These are phyloP conservation scores for Wickerhamomyces bovis DNA, from an alignment of 805 yeast species.

Conservation along the genomic window DNA sequence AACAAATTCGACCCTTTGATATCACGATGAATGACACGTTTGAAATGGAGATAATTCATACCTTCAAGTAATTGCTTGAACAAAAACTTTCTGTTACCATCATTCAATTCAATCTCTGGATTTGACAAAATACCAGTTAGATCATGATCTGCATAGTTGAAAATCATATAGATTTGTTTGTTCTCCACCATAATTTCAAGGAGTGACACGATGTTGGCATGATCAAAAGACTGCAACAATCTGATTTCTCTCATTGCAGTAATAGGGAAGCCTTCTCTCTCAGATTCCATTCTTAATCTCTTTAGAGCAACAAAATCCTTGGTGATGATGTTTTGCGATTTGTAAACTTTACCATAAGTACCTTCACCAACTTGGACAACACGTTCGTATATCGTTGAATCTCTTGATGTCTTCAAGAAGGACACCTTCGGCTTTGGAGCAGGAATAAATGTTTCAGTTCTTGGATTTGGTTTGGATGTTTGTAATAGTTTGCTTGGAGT, in stretches of 20 bases:
- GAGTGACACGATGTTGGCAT: slow-evolving; percentile 74
- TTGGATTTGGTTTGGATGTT: neutral
- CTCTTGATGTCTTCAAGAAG: slow-evolving; percentile 19
- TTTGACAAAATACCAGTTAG: slow-evolving; percentile 81
- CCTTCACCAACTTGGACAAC: slow-evolving; percentile 97
- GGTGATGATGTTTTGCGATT: slow-evolving; percentile 69
- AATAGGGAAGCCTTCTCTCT: slow-evolving; percentile 92
- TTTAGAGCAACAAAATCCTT: slow-evolving; percentile 80
- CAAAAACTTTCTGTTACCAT: slow-evolving; percentile 60
- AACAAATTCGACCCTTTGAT: slow-evolving; percentile 77
- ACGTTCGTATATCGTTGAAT: slow-evolving; percentile 47
- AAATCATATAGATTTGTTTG: slow-evolving; percentile 75
- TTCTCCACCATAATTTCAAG: slow-evolving; percentile 85
- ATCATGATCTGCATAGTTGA: slow-evolving; percentile 92
- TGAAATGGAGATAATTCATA: slow-evolving; percentile 60
- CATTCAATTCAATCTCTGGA: slow-evolving; percentile 55
- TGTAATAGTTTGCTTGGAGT: slow-evolving; percentile 1
- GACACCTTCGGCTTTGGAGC: slow-evolving; percentile 9
- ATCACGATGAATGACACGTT: slow-evolving; percentile 70
- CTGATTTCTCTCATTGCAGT: slow-evolving; percentile 92
- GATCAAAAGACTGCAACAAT: slow-evolving; percentile 74
- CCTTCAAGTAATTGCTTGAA: slow-evolving; percentile 65
- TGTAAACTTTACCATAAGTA: slow-evolving; percentile 93
- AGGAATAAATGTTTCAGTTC: neutral
- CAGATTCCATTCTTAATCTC: slow-evolving; percentile 74